Conservation (phyloP, 2,329 filamentous ascomycete species). For the Pseudogymnoascus sp. region DNA sequence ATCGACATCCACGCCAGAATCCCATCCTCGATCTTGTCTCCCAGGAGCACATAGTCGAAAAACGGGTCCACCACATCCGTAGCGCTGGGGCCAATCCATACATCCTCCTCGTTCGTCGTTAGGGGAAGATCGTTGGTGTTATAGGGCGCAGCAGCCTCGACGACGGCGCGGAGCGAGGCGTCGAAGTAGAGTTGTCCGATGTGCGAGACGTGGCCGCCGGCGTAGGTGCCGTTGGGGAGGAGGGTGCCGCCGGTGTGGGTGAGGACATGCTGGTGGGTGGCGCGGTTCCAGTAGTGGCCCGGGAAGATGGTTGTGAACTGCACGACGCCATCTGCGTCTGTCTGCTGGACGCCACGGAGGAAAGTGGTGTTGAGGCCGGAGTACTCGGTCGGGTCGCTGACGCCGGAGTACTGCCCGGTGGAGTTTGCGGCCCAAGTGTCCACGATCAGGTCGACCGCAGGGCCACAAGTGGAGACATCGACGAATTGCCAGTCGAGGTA, state of each 20-base stretch:
- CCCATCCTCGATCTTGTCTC: constrained; percentile 38
- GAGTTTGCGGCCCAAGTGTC: not conserved
- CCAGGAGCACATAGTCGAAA: constrained; percentile 44
- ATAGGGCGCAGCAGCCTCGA: constrained; percentile 39
- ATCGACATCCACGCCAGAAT: constrained; percentile 42
- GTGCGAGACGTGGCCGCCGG: constrained; percentile 41
- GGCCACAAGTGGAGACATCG: constrained; percentile 31
- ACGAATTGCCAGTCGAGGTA: constrained; percentile 32
- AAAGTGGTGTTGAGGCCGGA: constrained; percentile 27
- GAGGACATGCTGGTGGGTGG: constrained; percentile 39
- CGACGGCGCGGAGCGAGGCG: constrained; percentile 38
- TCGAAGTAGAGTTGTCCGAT: constrained; percentile 54
- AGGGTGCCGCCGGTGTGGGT: constrained; percentile 27
- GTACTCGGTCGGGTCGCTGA: constrained; percentile 13
- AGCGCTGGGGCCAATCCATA: constrained; percentile 33
- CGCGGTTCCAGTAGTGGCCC: constrained; percentile 38
- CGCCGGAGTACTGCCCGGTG: not conserved
- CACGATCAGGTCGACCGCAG: constrained; percentile 16
- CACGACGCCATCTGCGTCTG: constrained; percentile 32
- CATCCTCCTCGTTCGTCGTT: constrained; percentile 42
- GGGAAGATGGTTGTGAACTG: constrained; percentile 36
- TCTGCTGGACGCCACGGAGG: constrained; percentile 33
- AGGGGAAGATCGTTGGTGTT: constrained; percentile 32
- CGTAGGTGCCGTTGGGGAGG: constrained; percentile 32
- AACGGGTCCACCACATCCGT: constrained; percentile 42